Evolutionary conservation across 2,329 filamentous ascomycete genomes (phyloP), one percentile per base, ranked within the genome.

Genomic region (Penicillium paneum): DNA sequence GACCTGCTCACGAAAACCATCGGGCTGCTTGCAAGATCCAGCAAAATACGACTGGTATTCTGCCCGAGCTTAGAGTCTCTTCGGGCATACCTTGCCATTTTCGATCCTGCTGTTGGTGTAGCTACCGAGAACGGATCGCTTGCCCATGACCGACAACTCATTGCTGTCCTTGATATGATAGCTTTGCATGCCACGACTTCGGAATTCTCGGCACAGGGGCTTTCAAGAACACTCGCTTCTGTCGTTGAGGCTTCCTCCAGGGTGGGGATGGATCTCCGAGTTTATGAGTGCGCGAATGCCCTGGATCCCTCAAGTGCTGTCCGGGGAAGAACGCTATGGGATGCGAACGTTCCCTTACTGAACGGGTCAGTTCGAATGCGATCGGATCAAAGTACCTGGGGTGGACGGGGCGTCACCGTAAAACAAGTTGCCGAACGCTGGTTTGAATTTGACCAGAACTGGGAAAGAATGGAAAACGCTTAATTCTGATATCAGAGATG

Each of bases 41-140:
- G 84, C 29, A 84, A 86, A 64, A 81, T 95, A 58, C 83, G 83
- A 51, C 72, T 92, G 8, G 76, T 83, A 34, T 97, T 95, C 73
- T 82, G 85, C 51, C 85, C 90, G 0, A 90, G 88, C 2, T 81
- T 94, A 50, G 85, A 88, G 21, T 86, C 89, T 70, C 81, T 96
- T 7, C 86, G 90, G 50, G 90, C 90, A 34, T 90, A 87, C 65
- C 79, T 97, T 17, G 79, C 87, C 39, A 79, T 83, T 48, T 81
- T 83, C 32, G 42, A 17, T 26, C 38, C 41, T 12, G 46, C 35
- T 29, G 36, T 26, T 29, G 40, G 43, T 7, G 43, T 19, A 8
- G 15, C 41, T 34, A 26, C 40, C 6, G 41, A 53, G 38, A 38
- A 52, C 3, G 24, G 48, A 26, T 7, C 43, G 15, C 19, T 42